A percentile compares a stretch with the other conserved stretches of the same genome.
phyloP scores from a whole-genome alignment of 176 grass and related monocot genomes.

The Rhipidocladum racemiflorum region DNA sequence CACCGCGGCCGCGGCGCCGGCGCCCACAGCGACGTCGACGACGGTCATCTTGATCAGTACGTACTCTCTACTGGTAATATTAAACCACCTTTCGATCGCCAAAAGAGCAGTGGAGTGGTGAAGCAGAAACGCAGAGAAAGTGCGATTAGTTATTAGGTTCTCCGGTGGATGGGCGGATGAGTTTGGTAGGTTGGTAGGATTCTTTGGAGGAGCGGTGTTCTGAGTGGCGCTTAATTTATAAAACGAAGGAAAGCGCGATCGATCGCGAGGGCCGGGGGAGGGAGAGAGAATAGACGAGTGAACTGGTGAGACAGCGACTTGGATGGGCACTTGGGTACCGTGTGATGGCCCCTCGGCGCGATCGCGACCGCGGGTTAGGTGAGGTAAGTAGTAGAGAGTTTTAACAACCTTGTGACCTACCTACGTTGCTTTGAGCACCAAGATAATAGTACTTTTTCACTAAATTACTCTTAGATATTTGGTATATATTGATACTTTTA shows the following conservation, averaged over 20 bases:
- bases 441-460: too few species aligned
- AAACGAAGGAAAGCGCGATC: background rate
- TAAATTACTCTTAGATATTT: too few species aligned
- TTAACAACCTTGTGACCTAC: too few species aligned
- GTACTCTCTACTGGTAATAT: background rate
- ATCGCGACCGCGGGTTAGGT: constrained; percentile 39
- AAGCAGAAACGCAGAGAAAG: background rate
- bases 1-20: background rate
- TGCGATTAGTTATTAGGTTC: background rate
- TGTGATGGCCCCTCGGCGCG: background rate
- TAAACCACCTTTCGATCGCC: background rate
- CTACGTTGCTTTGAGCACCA: too few species aligned
- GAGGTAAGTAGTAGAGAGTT: background rate
- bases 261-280: background rate
- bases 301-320: constrained; percentile 3
- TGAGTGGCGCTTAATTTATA: constrained; percentile 39
- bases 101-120: constrained; percentile 13
- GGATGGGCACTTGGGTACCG: background rate
- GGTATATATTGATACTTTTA: too few species aligned
- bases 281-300: background rate
- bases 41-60: constrained; percentile 22
- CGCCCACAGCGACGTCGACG: constrained; percentile 20
- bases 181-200: constrained; percentile 55
- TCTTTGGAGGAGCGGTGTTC: background rate
- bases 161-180: background rate